These are phyloP conservation scores for Penicillium waksmanii DNA, from an alignment of 495 filamentous ascomycete genomes.

Conservation along the genomic window DNA sequence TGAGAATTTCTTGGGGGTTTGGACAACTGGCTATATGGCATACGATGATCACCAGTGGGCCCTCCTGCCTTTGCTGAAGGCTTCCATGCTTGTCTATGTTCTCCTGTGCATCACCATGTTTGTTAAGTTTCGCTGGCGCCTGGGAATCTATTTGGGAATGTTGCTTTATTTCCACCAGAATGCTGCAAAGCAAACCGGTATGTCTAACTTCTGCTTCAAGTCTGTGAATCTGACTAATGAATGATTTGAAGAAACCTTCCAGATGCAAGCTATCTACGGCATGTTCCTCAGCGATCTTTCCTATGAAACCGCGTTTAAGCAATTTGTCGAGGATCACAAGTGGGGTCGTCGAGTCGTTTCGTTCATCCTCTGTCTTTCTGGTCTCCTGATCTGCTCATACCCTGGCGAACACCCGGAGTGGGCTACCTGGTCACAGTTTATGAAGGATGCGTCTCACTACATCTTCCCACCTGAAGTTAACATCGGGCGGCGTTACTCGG, in stretches of 20 bases:
- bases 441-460: conserved; percentile 47
- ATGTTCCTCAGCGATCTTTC: conserved; percentile 66
- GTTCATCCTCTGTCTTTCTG: conserved; percentile 45
- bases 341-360: conserved; percentile 51
- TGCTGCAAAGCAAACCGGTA: conserved; percentile 35
- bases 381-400: conserved; percentile 61
- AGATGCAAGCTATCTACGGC: conserved; percentile 66
- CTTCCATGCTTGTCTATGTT: conserved; percentile 64
- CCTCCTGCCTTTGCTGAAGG: conserved; percentile 61
- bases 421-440: conserved; percentile 59
- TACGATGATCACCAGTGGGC: conserved; percentile 73
- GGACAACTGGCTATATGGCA: conserved; percentile 60
- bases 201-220: neutral
- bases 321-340: conserved; percentile 51
- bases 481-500: conserved; percentile 54
- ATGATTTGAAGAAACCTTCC: conserved; percentile 39
- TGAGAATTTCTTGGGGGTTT: conserved; percentile 55
- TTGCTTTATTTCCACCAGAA: conserved; percentile 58
- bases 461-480: conserved; percentile 61
- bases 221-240: neutral
- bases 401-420: conserved; percentile 63
- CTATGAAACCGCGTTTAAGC: conserved; percentile 53
- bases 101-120: conserved; percentile 59
- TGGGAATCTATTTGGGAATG: conserved; percentile 55
- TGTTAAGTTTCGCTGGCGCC: conserved; percentile 58